Percentiles rank a stretch among this genome's conserved stretches.
phyloP scores from a whole-genome alignment of 2,329 filamentous ascomycete species.

The Cercospora citrullina region DNA sequence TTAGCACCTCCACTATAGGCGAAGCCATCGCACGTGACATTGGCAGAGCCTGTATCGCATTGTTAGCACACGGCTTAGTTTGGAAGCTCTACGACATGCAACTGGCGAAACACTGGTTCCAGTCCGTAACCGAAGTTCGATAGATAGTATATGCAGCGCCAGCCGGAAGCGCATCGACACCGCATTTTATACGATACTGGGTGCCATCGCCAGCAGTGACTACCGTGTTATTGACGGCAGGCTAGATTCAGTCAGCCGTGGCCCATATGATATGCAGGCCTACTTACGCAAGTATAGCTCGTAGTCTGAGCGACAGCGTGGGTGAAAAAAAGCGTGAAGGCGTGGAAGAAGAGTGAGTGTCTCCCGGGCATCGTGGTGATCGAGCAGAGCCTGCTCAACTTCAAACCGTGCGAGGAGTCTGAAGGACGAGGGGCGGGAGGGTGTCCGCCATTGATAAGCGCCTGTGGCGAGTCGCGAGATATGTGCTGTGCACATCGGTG shows the following conservation, averaged over 20 bases:
- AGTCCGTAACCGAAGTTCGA: too few species aligned
- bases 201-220: too few species aligned
- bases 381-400: background rate
- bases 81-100: too few species aligned
- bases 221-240: too few species aligned
- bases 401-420: background rate
- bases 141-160: too few species aligned
- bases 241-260: too few species aligned
- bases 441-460: background rate
- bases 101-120: too few species aligned
- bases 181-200: too few species aligned
- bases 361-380: background rate
- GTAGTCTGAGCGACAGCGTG: background rate
- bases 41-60: background rate
- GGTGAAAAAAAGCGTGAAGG: background rate
- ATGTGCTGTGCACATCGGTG: background rate
- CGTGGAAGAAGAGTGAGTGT: background rate
- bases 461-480: background rate
- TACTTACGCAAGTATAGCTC: background rate
- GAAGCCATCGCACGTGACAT: slow-evolving; percentile 5
- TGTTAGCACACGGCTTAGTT: too few species aligned
- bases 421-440: background rate
- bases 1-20: background rate
- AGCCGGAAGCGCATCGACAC: too few species aligned
- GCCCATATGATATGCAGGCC: too few species aligned